phyloP scores from a whole-genome alignment of 345 rosid genomes.

The Gossypium stocksii region DNA sequence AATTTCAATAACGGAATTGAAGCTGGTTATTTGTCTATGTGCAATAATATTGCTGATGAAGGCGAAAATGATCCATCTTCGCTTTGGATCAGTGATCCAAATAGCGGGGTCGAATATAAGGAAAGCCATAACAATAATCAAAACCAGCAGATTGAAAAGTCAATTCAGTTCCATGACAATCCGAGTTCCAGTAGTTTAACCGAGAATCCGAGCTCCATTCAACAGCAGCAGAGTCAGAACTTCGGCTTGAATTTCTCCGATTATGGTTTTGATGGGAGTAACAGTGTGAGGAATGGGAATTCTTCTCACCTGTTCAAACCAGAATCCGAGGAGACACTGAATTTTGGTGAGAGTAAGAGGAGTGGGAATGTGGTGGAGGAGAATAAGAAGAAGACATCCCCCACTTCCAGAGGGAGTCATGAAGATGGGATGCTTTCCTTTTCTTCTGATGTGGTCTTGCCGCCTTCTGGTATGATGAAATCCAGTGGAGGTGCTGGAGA shows the following conservation, averaged over 20 bases:
- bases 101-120: conserved; percentile 38
- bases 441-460: conserved; percentile 59
- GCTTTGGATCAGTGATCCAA: conserved; percentile 71
- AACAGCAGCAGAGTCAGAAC: conserved; percentile 31
- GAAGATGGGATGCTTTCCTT: conserved; percentile 28
- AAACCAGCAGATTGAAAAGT: conserved; percentile 29
- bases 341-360: conserved; percentile 73
- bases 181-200: conserved; percentile 49
- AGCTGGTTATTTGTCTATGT: conserved; percentile 49
- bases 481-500: conserved; percentile 57
- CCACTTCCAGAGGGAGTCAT: conserved; percentile 23
- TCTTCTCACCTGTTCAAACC: conserved; percentile 56
- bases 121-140: conserved; percentile 25
- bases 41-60: conserved; percentile 47
- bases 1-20: conserved; percentile 50
- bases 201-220: conserved; percentile 33
- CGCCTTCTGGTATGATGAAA: conserved; percentile 51
- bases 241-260: conserved; percentile 64
- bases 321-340: conserved; percentile 70
- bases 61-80: conserved; percentile 78
- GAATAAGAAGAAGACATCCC: conserved; percentile 58
- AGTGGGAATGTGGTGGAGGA: conserved; percentile 45
- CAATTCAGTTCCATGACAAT: conserved; percentile 35
- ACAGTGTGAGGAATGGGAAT: conserved; percentile 37
- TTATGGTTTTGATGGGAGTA: conserved; percentile 40